Evolutionary conservation across 257 asterid species (phyloP).

Genomic region (Mitragyna speciosa): DNA sequence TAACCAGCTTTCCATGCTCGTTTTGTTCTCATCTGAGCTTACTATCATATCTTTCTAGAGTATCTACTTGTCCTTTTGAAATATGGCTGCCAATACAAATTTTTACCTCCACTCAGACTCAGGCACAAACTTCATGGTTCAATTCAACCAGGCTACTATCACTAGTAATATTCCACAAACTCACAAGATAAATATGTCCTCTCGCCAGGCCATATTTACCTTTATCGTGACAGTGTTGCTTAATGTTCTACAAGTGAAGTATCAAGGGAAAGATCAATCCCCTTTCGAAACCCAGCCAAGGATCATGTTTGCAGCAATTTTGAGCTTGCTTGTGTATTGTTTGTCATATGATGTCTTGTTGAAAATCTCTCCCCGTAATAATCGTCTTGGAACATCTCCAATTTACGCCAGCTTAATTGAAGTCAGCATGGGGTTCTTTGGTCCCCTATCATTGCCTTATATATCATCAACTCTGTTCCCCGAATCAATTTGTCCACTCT

Average conservation of each 20-base stretch:
- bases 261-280: slow-evolving; percentile 2
- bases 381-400: too few relatives aligned
- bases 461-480: background rate
- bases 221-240: background rate
- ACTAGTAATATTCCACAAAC: background rate
- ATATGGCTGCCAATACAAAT: too few relatives aligned
- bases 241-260: background rate
- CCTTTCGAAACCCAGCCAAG: slow-evolving; percentile 10
- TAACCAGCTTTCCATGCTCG: too few relatives aligned
- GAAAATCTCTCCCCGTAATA: background rate
- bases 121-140: background rate
- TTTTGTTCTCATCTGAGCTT: too few relatives aligned
- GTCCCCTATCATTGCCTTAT: background rate
- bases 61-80: too few relatives aligned
- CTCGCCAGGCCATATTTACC: background rate
- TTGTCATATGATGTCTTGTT: background rate
- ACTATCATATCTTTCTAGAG: too few relatives aligned
- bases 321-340: background rate
- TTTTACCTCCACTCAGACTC: too few relatives aligned
- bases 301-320: background rate
- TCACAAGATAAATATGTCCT: background rate
- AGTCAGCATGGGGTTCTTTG: background rate
- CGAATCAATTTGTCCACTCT: background rate
- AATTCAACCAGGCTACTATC: background rate
- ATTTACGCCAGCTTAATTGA: background rate